Conservation (phyloP, 2,329 filamentous ascomycete genomes). For the Aaosphaeria pasadenensis region DNA sequence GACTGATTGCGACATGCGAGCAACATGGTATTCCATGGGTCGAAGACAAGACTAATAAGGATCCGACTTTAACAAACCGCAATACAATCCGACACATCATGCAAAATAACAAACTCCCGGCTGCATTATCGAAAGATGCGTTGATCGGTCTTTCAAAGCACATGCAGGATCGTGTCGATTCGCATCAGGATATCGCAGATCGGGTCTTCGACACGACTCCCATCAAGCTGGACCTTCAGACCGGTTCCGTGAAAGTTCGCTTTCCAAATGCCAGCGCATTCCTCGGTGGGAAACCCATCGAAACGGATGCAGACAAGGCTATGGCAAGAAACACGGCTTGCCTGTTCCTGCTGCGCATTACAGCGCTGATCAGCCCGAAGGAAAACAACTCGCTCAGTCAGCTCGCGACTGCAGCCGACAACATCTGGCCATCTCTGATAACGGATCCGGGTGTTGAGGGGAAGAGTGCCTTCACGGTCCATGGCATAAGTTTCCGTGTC, state of each 20-base stretch:
- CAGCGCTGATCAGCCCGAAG: slow-evolving; percentile 49
- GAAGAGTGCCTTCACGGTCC: not conserved
- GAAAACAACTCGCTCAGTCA: slow-evolving; percentile 43
- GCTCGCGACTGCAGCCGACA: slow-evolving; percentile 39
- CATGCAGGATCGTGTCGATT: slow-evolving; percentile 55
- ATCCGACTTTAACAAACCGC: slow-evolving; percentile 71
- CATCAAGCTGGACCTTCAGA: slow-evolving; percentile 43
- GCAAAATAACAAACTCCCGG: slow-evolving; percentile 59
- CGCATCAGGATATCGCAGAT: slow-evolving; percentile 53
- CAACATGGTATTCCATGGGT: slow-evolving; percentile 70
- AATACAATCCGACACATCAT: slow-evolving; percentile 76
- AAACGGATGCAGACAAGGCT: slow-evolving; percentile 12
- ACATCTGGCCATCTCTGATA: slow-evolving; percentile 38
- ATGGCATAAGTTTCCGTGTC: not conserved
- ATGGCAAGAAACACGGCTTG: slow-evolving; percentile 34
- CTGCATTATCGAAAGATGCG: slow-evolving; percentile 59
- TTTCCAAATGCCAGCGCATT: slow-evolving; percentile 22
- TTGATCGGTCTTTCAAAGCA: slow-evolving; percentile 50
- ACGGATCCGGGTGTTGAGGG: not conserved
- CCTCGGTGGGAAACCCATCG: slow-evolving; percentile 9
- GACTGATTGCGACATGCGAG: slow-evolving; percentile 72
- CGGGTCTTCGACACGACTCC: slow-evolving; percentile 50
- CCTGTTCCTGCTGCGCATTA: slow-evolving; percentile 47
- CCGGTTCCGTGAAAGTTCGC: slow-evolving; percentile 30
- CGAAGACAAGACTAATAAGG: slow-evolving; percentile 79